Evolutionary conservation across 2,329 filamentous ascomycete genomes (phyloP).

Genomic region (Zopfia rhizophila): DNA sequence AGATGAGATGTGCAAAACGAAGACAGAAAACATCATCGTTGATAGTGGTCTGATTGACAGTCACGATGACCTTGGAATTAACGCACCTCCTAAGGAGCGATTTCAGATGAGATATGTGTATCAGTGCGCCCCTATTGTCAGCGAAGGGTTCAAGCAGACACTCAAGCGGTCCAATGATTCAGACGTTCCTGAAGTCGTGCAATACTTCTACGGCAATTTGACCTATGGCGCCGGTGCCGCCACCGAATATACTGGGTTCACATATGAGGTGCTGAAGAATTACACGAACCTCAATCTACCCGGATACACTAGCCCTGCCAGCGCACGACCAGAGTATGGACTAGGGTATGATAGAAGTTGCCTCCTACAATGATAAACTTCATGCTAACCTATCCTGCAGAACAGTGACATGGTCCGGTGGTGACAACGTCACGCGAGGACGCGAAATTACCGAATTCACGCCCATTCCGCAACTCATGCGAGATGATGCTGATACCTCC

Average conservation of each 20-base stretch:
- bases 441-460: slow-evolving; percentile 1
- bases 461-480: slow-evolving; percentile 40
- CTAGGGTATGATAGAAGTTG: background rate
- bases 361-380: background rate
- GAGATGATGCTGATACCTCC: slow-evolving; percentile 42
- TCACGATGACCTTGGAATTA: slow-evolving; percentile 35
- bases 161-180: background rate
- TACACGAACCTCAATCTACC: background rate
- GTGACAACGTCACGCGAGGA: background rate
- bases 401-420: background rate
- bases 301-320: background rate
- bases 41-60: slow-evolving; percentile 37
- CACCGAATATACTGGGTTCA: background rate
- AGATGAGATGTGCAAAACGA: slow-evolving; percentile 24
- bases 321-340: background rate
- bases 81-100: slow-evolving; percentile 27
- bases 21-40: slow-evolving; percentile 26
- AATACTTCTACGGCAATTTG: slow-evolving; percentile 14
- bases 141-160: slow-evolving; percentile 19
- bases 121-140: slow-evolving; percentile 34
- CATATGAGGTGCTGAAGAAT: background rate
- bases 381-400: background rate
- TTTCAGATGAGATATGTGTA: slow-evolving; percentile 32
- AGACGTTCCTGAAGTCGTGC: slow-evolving; percentile 4
- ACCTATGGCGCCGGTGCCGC: background rate